Conservation (phyloP, 345 rosid genomes). For the Hypericum androsaemum region DNA sequence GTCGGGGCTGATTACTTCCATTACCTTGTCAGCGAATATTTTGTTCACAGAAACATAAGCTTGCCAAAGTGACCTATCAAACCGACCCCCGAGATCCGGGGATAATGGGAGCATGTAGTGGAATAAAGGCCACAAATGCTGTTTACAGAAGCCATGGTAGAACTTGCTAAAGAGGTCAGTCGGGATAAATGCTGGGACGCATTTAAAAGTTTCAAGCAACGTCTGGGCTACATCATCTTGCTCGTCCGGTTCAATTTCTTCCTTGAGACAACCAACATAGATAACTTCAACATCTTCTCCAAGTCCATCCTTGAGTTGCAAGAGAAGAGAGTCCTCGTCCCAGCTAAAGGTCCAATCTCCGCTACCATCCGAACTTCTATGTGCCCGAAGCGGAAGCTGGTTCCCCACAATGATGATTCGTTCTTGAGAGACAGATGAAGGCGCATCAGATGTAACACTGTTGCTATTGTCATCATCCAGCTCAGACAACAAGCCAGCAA, state of each 20-base stretch:
- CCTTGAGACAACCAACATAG: slow-evolving; percentile 82
- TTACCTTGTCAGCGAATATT: slow-evolving; percentile 89
- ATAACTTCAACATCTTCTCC: slow-evolving; percentile 81
- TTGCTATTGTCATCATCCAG: slow-evolving; percentile 64
- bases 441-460: slow-evolving; percentile 77
- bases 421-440: slow-evolving; percentile 65
- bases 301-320: slow-evolving; percentile 88
- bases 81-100: slow-evolving; percentile 84
- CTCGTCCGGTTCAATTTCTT: slow-evolving; percentile 43
- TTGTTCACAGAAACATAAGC: slow-evolving; percentile 88
- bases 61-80: slow-evolving; percentile 84
- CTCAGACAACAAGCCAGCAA: slow-evolving; percentile 73
- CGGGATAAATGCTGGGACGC: slow-evolving; percentile 85
- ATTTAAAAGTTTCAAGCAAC: slow-evolving; percentile 76
- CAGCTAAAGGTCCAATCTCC: slow-evolving; percentile 60
- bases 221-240: slow-evolving; percentile 85
- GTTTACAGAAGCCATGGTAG: slow-evolving; percentile 95
- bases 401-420: slow-evolving; percentile 84
- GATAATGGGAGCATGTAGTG: slow-evolving; percentile 94
- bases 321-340: slow-evolving; percentile 92
- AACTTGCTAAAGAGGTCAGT: slow-evolving; percentile 62
- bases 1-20: slow-evolving; percentile 89
- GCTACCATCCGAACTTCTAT: slow-evolving; percentile 32
- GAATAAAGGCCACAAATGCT: slow-evolving; percentile 86
- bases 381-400: slow-evolving; percentile 77